Conservation (phyloP, 345 rosid genomes). For the Brassica incana region DNA sequence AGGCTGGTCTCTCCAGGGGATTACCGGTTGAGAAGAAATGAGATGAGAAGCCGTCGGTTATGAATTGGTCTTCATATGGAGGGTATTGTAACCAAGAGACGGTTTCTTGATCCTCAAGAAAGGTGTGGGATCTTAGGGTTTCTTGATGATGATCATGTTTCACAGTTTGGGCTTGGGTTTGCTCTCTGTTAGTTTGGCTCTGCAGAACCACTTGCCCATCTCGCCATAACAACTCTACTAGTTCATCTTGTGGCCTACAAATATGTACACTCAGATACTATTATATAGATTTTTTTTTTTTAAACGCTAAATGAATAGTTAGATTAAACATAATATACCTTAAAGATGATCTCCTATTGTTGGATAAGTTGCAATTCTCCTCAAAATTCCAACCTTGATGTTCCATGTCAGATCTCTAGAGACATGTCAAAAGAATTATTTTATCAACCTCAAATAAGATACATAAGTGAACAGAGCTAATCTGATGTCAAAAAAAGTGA, state of each 20-base stretch:
- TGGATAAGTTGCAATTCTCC: constrained; percentile 42
- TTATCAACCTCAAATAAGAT: not conserved
- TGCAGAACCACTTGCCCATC: constrained; percentile 65
- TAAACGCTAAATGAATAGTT: not conserved
- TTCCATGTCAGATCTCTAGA: constrained; percentile 54
- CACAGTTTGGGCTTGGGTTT: constrained; percentile 8
- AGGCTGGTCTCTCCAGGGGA: constrained; percentile 16
- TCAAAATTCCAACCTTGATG: constrained; percentile 64
- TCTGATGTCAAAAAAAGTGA: not conserved
- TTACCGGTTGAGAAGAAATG: constrained; percentile 40
- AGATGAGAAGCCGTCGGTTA: constrained; percentile 53
- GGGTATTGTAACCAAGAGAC: constrained; percentile 67
- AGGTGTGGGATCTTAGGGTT: constrained; percentile 14
- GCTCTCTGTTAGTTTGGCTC: constrained; percentile 56
- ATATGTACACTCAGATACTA: constrained; percentile 12
- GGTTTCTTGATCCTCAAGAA: constrained; percentile 57
- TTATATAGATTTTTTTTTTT: not conserved
- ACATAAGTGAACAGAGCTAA: not conserved
- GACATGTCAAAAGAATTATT: not conserved
- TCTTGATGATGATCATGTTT: constrained; percentile 18
- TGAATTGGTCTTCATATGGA: constrained; percentile 56
- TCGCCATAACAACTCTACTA: constrained; percentile 69
- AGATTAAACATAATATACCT: constrained; percentile 40
- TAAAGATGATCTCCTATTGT: constrained; percentile 37
- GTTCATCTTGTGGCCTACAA: constrained; percentile 56